Evolutionary conservation across 257 asterid genomes (phyloP), one percentile per base, ranked within the genome.

Genomic region (Ilex aquifolium): DNA sequence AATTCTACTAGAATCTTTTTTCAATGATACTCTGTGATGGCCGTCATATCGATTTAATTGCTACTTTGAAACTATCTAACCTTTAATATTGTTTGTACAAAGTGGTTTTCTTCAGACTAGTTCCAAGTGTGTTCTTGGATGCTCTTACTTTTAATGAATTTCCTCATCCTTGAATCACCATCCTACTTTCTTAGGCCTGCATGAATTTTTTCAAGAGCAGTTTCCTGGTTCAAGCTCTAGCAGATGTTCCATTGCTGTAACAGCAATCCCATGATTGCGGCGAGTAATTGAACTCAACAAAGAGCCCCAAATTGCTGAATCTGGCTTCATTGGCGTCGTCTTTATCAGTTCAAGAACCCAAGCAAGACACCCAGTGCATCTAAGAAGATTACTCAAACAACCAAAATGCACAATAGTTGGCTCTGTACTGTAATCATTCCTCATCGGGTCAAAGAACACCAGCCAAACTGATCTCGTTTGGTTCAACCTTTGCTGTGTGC

Each of bases 161-260:
- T 85, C 79, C 96, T 82, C 85, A 76, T 72, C 16, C 71, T 82
- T 13, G 88, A 79, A 50, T 88, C 97, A 52, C 78, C 89, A 0
- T 85, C 93, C 96, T 96, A 88, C 36, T 76, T 82, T 13, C 92
- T 85, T 13, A 79, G 80, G 69, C 84, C 97, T 12, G 93, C 96
- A 4, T 81, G 82, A 12, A 85, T 77, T 46, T 90, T 88, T 2
- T 95, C 93, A 3, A 88, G 89, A 0, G 15, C 77, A 79, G 72
- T 86, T 88, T 62, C 95, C 95, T 0, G 91, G 96, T 57, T 91
- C 89, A 2, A 83, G 82, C 74, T 83, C 85, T 27, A 79, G 31
- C 10, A 90, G 73, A 53, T 70, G 73, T 31, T 85, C 84, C 83
- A 72, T 76, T 10, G 96, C 96, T 56, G 74, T 60, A 52, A 74